Base-by-base conservation (phyloP, 2,329 filamentous ascomycete species). In the Setomelanomma holmii region DNA sequence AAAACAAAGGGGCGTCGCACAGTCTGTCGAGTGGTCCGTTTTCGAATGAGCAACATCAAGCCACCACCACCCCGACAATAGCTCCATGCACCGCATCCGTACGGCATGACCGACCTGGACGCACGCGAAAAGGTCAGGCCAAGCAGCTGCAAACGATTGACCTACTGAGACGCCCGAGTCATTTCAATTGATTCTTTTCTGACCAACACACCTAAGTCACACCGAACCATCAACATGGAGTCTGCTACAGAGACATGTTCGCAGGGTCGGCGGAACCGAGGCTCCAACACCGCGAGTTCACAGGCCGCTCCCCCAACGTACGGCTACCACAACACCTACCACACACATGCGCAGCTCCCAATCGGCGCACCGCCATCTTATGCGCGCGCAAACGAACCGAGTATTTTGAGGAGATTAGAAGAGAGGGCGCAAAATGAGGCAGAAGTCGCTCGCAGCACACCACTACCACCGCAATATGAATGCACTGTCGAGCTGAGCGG, bases 271-370 rank as follows among this genome's bases (percentile, higher is more conserved):
- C 55, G 58, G 14, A 45, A 51, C 38, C 62, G 66, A 40, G 48
- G 65, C 39, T 58, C 52, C 38, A 62, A 61, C 50, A 30, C 55
- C 10, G 40, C 62, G 4, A 55, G 27, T 40, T 49, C 61, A 40
- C 55, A 61, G 6, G 48, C 60, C 4, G 51, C 55, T 22, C 56
- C 63, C 24, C 70, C 67, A 16, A 73, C 66, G 30, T 75, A 75
- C 52, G 74, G 74, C 45, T 77, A 77, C 63, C 73, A 76, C 68
- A 76, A 77, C 60, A 75, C 73, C 41, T 76, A 75, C 62, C 74
- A 76, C 60, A 75, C 72, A 10, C 73, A 76, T 51, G 61, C 66
- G 19, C 64, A 67, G 35, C 59, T 70, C 10, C 59, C 63, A 16
- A 47, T 63, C 17, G 55, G 63, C 20, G 44, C 59, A 20, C 71